Evolutionary conservation across 306 rosid species (phyloP).

Genomic region (Rosa multiflora): DNA sequence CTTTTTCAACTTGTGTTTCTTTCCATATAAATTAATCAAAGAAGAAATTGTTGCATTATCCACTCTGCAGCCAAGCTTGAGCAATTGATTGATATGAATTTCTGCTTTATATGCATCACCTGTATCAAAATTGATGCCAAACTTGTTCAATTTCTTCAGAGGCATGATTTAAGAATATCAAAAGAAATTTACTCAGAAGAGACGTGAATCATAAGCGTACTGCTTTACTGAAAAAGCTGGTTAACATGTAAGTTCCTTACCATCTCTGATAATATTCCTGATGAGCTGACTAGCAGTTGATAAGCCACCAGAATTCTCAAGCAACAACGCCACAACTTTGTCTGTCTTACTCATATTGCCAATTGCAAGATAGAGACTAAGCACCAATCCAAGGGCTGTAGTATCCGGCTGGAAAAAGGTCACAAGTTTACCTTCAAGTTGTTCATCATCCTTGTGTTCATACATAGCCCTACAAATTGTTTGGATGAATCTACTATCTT

Average conservation of each 20-base stretch:
- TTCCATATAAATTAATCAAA: slow-evolving; percentile 64
- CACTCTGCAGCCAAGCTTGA: slow-evolving; percentile 46
- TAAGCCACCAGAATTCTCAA: slow-evolving; percentile 49
- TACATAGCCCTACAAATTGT: slow-evolving; percentile 52
- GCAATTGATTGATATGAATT: slow-evolving; percentile 43
- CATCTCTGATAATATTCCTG: slow-evolving; percentile 55
- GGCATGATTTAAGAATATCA: slow-evolving; percentile 22
- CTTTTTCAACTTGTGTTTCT: slow-evolving; percentile 58
- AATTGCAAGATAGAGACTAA: slow-evolving; percentile 55
- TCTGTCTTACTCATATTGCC: slow-evolving; percentile 41
- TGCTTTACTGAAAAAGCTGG: background rate
- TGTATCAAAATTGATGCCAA: slow-evolving; percentile 31
- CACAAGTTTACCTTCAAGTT: slow-evolving; percentile 36
- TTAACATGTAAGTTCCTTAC: slow-evolving; percentile 32
- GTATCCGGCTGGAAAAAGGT: slow-evolving; percentile 50
- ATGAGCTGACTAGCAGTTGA: slow-evolving; percentile 45
- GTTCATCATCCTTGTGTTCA: slow-evolving; percentile 37
- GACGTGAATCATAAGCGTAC: background rate
- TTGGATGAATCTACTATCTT: slow-evolving; percentile 45
- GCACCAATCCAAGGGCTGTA: slow-evolving; percentile 66
- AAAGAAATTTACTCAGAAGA: slow-evolving; percentile 13
- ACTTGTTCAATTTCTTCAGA: slow-evolving; percentile 10
- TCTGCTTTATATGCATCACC: slow-evolving; percentile 81
- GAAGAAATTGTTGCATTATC: slow-evolving; percentile 60
- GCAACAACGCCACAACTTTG: slow-evolving; percentile 47